Conservation (phyloP, 2,329 filamentous ascomycete genomes). For the Nakataea oryzae region DNA sequence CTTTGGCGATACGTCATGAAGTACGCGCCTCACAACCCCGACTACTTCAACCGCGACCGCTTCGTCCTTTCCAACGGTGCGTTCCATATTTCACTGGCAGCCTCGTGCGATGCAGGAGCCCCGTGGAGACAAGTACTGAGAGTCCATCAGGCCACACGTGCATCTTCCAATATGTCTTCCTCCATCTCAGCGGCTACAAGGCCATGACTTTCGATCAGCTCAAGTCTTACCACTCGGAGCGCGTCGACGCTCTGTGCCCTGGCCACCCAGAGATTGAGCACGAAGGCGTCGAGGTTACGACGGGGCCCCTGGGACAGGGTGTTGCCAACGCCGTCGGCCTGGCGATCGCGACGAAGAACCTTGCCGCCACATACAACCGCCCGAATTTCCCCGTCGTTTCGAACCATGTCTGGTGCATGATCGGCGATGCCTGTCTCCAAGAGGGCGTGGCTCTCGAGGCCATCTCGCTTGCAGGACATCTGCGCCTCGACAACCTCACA, state of each 20-base stretch:
- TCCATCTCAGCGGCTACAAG: constrained; percentile 38
- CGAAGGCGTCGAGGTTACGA: constrained; percentile 45
- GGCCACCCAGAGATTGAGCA: constrained; percentile 45
- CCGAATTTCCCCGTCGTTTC: constrained; percentile 34
- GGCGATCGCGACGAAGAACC: constrained; percentile 42
- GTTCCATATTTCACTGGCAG: background rate
- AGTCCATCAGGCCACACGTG: constrained; percentile 29
- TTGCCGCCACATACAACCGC: constrained; percentile 38
- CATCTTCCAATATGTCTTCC: constrained; percentile 37
- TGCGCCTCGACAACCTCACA: constrained; percentile 38
- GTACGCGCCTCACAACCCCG: constrained; percentile 39
- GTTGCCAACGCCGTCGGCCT: constrained; percentile 45
- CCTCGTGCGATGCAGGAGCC: too few species aligned
- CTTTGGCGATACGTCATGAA: constrained; percentile 51
- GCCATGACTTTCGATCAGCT: constrained; percentile 41
- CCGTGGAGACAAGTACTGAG: background rate
- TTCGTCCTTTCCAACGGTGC: constrained; percentile 47
- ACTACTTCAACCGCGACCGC: constrained; percentile 47
- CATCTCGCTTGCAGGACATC: constrained; percentile 40
- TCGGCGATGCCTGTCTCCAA: constrained; percentile 43
- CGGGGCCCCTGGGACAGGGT: constrained; percentile 45
- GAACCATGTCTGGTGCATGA: constrained; percentile 42
- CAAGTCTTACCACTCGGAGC: constrained; percentile 35
- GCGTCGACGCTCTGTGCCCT: constrained; percentile 31
- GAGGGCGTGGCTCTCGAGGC: constrained; percentile 45